Percentiles rank a stretch among this genome's conserved stretches.
Conservation (phyloP, 164 flowering plant species). For the Nymphaea colorata region DNA sequence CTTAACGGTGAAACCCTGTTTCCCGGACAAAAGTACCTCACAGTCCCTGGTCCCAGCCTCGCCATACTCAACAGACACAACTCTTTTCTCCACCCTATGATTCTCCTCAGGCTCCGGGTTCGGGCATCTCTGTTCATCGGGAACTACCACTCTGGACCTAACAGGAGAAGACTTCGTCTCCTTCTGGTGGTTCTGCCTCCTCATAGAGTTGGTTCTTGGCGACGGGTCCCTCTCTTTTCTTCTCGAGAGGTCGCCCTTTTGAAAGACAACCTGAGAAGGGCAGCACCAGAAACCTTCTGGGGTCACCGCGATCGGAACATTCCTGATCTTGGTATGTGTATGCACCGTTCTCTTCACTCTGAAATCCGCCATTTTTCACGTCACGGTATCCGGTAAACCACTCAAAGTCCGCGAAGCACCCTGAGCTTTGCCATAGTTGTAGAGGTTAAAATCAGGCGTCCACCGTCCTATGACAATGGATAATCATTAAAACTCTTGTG, state of each 20-base stretch:
- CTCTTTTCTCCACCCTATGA: conserved; percentile 15
- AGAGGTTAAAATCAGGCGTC: not conserved
- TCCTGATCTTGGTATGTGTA: conserved; percentile 67
- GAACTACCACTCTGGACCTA: conserved; percentile 28
- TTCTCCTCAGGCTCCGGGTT: conserved; percentile 43
- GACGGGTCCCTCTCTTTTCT: conserved; percentile 38
- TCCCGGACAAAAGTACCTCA: conserved; percentile 68
- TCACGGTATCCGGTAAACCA: not conserved
- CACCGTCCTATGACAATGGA: not conserved
- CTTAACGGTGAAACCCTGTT: conserved; percentile 78
- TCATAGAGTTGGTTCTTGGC: conserved; percentile 27
- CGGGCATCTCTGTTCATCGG: conserved; percentile 40
- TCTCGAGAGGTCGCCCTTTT: conserved; percentile 40
- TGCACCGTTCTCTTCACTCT: conserved; percentile 53
- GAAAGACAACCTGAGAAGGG: conserved; percentile 82
- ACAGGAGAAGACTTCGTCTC: conserved; percentile 34
- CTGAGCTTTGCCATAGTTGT: not conserved
- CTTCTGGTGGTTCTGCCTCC: conserved; percentile 25
- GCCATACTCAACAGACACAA: conserved; percentile 88
- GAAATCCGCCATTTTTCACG: conserved; percentile 52
- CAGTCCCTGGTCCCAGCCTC: conserved; percentile 77
- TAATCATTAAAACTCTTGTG: not conserved
- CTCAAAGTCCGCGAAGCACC: not conserved
- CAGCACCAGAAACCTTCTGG: conserved; percentile 99
- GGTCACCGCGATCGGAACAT: conserved; percentile 95